Evolutionary conservation across 2,329 filamentous ascomycete species (phyloP), one percentile per base, ranked within the genome.

Genomic region (Calonectria naviculata): DNA sequence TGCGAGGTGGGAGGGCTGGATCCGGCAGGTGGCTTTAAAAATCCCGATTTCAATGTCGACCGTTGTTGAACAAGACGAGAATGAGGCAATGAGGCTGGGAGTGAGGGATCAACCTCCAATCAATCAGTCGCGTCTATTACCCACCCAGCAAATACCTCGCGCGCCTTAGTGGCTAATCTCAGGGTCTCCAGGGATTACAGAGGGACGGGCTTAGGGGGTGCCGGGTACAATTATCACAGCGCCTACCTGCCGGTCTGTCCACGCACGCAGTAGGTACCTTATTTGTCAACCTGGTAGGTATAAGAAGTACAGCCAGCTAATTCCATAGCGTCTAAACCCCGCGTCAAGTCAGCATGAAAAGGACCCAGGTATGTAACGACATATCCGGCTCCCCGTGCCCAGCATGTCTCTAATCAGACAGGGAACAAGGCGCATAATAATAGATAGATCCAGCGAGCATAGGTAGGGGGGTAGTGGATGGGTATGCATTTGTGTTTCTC

Each of bases 51-150:
- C 41, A 44, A 29, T 15, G 60, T 42, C 47, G 49, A 26, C 66
- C 28, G 49, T 60, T 64, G 60, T 31, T 64, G 49, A 56, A 65
- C 56, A 38, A 49, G 56, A 68, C 52, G 52, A 60, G 61, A 60
- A 42, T 65, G 62, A 54, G 56, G 44, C 56, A 56, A 44, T 36
- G 66, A 63, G 36, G 47, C 58, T 56, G n/a, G 61, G 47, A 31
- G 15, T 56, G 49, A 64, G 41, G 36, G 41, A 52, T 52, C 49
- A 34, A 13, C 36, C 38, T 31, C 58, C 66, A 58, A 64, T 64
- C 58, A 67, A 31, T 34, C 54, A 66, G 64, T 46, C 26, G 41
- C 24, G 64, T 17, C 42, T 7, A 52, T 31, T 52, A 52, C 61
- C 46, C 46, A 65, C 61, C 21, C 5, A 52, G 17, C 31, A 36